Percentiles rank a stretch among this genome's conserved stretches.
Evolutionary conservation across 169 alveolate species (phyloP).

Genomic region (Plasmodium chabaudi): DNA sequence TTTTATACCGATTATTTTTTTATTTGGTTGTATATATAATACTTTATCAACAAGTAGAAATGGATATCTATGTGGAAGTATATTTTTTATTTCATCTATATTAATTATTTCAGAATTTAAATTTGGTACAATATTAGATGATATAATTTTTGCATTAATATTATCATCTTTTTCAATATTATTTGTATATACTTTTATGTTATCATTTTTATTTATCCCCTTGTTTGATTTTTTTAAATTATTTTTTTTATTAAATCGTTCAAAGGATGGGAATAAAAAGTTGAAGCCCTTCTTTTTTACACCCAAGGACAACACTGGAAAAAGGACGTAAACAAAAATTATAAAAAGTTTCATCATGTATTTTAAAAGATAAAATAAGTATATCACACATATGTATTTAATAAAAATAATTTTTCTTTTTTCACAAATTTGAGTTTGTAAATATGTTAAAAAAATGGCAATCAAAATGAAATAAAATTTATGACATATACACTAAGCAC

Average conservation of each 20-base stretch:
- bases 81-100: conserved; percentile 71
- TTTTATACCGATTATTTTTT: conserved; percentile 80
- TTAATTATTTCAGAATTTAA: conserved; percentile 29
- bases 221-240: conserved; percentile 9
- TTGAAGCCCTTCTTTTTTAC: conserved; percentile 6
- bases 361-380: too few species aligned
- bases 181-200: neutral
- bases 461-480: too few species aligned
- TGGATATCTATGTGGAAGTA: conserved; percentile 83
- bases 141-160: conserved; percentile 19
- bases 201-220: conserved; percentile 7
- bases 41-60: conserved; percentile 83
- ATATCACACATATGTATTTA: too few species aligned
- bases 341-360: neutral
- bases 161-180: conserved; percentile 4
- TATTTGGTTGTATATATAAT: conserved; percentile 75
- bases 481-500: too few species aligned
- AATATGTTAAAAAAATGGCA: too few species aligned
- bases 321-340: conserved; percentile 3
- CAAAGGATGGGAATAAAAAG: conserved; percentile 16
- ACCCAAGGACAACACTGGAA: conserved; percentile 5
- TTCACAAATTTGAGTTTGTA: too few species aligned
- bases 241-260: neutral
- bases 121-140: conserved; percentile 10
- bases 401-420: too few species aligned